phyloP scores from a whole-genome alignment of 305 asterid species.

The Solanum hybrid region DNA sequence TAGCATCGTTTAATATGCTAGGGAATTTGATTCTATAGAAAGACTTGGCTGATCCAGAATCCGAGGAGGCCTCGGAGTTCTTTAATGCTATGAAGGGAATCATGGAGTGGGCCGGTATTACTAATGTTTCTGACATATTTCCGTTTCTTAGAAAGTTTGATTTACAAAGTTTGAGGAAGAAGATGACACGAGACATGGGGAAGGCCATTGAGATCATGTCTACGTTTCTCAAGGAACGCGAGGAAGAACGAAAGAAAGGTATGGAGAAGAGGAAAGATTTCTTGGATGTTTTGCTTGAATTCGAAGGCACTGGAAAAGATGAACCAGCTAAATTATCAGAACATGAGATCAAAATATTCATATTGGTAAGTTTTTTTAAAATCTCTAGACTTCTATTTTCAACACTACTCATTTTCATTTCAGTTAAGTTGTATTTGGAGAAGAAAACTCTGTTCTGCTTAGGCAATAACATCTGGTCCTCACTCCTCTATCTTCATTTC shows the following conservation, averaged over 20 bases:
- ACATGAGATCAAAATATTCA: slow-evolving; percentile 29
- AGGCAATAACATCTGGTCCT: background rate
- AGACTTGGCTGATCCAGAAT: background rate
- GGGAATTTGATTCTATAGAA: background rate
- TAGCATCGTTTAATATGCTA: background rate
- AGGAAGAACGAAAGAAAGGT: background rate
- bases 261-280: background rate
- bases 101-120: background rate
- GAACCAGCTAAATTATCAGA: slow-evolving; percentile 23
- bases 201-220: background rate
- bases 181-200: background rate
- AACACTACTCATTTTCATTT: background rate
- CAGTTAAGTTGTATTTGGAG: background rate
- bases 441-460: background rate
- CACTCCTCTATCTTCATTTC: no score
- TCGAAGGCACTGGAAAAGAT: slow-evolving; percentile 20
- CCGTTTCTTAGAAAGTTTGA: background rate
- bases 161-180: background rate
- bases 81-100: background rate
- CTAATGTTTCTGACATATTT: background rate
- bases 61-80: background rate
- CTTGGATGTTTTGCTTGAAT: slow-evolving; percentile 36
- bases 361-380: slow-evolving; percentile 25
- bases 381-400: background rate
- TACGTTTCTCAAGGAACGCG: background rate